These are phyloP conservation scores for Nigrograna mackinnonii DNA, from an alignment of 2,329 filamentous ascomycete species.

Conservation along the genomic window DNA sequence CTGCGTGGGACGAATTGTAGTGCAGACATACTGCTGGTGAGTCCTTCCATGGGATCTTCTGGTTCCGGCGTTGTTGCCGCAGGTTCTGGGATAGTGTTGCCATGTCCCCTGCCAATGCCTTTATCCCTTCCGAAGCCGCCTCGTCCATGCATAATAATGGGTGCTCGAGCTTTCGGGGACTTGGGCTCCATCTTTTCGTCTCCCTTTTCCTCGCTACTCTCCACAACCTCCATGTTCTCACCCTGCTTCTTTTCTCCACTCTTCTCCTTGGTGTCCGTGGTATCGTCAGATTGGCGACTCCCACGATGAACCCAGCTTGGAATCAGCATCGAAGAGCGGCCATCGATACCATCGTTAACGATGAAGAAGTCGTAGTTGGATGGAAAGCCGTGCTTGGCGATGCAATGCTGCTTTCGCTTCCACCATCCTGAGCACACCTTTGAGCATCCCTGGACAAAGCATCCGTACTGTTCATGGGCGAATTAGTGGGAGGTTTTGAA, in stretches of 20 bases:
- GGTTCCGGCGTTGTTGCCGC: neutral
- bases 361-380: constrained; percentile 60
- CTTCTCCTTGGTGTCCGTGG: neutral
- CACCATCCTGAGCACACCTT: constrained; percentile 80
- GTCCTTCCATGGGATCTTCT: constrained; percentile 63
- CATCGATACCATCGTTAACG: constrained; percentile 87
- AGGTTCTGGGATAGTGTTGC: constrained; percentile 1
- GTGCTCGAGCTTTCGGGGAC: constrained; percentile 8
- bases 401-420: constrained; percentile 84
- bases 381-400: constrained; percentile 93
- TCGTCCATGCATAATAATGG: constrained; percentile 29
- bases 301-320: constrained; percentile 45
- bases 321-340: constrained; percentile 77
- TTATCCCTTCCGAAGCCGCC: constrained; percentile 28
- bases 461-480: constrained; percentile 69
- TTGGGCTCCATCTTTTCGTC: neutral
- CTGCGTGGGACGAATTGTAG: constrained; percentile 72
- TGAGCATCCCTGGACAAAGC: constrained; percentile 88
- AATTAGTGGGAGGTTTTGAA: too few species aligned
- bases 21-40: constrained; percentile 71
- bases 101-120: constrained; percentile 5
- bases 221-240: neutral
- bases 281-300: constrained; percentile 24
- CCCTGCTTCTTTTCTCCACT: constrained; percentile 1
- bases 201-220: neutral